Evolutionary conservation across 2,329 filamentous ascomycete species (phyloP).

Genomic region (Hyphodiscus sp.): DNA sequence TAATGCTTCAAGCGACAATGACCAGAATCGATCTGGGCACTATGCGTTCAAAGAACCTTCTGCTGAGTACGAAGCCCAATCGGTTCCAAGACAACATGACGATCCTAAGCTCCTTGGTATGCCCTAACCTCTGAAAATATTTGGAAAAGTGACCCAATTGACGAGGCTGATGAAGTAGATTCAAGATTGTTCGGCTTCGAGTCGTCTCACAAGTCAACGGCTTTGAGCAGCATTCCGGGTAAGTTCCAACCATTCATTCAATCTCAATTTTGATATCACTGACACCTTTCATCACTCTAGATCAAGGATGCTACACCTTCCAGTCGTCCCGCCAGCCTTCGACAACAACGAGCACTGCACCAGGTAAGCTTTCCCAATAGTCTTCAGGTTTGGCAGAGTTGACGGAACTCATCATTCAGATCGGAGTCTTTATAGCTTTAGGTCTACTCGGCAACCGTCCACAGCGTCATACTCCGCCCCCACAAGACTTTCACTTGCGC

Average conservation of each 20-base stretch:
- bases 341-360: not conserved
- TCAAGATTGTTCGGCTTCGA: no score
- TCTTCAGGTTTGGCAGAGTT: not conserved
- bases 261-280: not conserved
- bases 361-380: not conserved
- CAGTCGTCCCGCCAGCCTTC: conserved; percentile 1
- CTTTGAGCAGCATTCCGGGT: conserved; percentile 1
- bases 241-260: not conserved
- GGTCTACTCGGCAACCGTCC: not conserved
- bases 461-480: not conserved
- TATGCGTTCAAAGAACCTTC: conserved; percentile 5
- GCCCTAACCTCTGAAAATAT: not conserved
- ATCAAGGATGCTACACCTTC: not conserved
- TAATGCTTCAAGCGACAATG: conserved; percentile 10
- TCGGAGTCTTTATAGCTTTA: not conserved
- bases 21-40: conserved; percentile 2
- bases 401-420: not conserved
- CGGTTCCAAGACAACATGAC: conserved; percentile 7
- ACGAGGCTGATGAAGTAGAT: no score
- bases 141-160: no score
- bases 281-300: not conserved
- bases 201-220: no score
- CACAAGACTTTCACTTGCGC: conserved; percentile 19
- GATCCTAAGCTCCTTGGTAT: conserved; percentile 5
- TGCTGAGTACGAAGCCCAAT: conserved; percentile 10